These are phyloP conservation scores for Melanogaster broomeanus DNA, from an alignment of 768 basidiomycete genomes.

Conservation along the genomic window DNA sequence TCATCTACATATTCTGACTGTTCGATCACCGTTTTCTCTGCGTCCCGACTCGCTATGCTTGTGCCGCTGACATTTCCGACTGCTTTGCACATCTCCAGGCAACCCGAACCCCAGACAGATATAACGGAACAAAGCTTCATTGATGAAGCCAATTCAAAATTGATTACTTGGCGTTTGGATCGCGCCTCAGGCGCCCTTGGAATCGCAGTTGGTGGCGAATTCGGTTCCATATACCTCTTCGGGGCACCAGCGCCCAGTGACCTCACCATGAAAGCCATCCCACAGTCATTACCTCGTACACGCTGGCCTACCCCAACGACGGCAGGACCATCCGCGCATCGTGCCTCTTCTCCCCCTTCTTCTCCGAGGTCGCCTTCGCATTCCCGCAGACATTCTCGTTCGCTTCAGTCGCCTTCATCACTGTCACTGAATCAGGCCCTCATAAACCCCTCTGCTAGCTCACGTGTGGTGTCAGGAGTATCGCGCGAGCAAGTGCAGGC, in stretches of 20 bases:
- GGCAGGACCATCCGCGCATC: slow-evolving; percentile 6
- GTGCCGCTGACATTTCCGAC: slow-evolving; percentile 25
- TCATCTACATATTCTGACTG: background rate
- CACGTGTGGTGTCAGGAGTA: slow-evolving; percentile 71
- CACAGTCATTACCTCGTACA: slow-evolving; percentile 16
- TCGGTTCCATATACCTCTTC: slow-evolving; percentile 30
- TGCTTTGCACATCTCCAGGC: slow-evolving; percentile 13
- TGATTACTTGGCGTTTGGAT: slow-evolving; percentile 19
- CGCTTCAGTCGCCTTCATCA: slow-evolving; percentile 39
- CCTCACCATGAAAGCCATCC: slow-evolving; percentile 2
- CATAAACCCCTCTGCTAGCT: slow-evolving; percentile 55
- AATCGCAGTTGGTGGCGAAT: slow-evolving; percentile 20
- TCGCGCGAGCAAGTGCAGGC: slow-evolving; percentile 73
- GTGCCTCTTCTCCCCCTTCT: slow-evolving; percentile 19
- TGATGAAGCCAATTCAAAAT: slow-evolving; percentile 17
- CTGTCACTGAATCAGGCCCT: slow-evolving; percentile 40
- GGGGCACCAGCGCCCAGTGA: slow-evolving; percentile 26
- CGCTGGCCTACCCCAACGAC: slow-evolving; percentile 1
- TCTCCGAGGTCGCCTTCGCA: slow-evolving; percentile 19
- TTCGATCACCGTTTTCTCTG: background rate
- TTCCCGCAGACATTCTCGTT: slow-evolving; percentile 29
- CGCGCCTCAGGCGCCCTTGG: slow-evolving; percentile 10
- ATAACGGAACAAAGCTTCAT: slow-evolving; percentile 25
- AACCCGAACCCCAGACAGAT: slow-evolving; percentile 9
- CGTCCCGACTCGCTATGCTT: slow-evolving; percentile 15